Evolutionary conservation across 1,139 yeast species (phyloP), one percentile per base, ranked within the genome.

Genomic region (Debaryomyces nepalensis): DNA sequence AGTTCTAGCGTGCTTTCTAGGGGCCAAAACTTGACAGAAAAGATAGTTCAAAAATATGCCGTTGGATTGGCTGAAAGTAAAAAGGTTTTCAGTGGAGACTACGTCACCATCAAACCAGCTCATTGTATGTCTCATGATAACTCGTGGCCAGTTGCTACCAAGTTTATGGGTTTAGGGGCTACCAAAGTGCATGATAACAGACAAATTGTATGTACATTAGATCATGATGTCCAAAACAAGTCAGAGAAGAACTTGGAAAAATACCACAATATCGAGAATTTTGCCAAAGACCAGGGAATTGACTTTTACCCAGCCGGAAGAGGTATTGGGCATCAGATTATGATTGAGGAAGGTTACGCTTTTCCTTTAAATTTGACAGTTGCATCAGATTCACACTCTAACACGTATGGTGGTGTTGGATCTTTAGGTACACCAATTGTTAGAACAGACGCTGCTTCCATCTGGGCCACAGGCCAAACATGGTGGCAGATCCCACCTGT

Each of bases 401-500:
- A 95, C 66, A 93, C 97, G 33, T 93, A 93, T 62, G 99, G 99
- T 53, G 99, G 99, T 58, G 75, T 93, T 33, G 99, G 98, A 14
- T 73, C 96, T 19, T 73, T 95, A 46, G 99, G 99, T 38, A 95
- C 99, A 1, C 98, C 99, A 3, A 87, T 93, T 45, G 99, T 93
- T 44, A 80, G 99, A 65, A 95, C 99, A 0, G 99, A 93, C 65
- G 99, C 98, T 15, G 99, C 99, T 2, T 84, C 97, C 5, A 93
- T 95, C 53, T 93, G 99, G 99, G 98, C 99, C 11, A 93, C 99
- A 0, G 98, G 98, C 33, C 96, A 89, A 69, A 95, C 99, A 3
- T 93, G 99, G 99, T 93, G 99, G 99, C 99, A 95, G 79, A 88
- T 93, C 45, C 99, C 99, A 4, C 99, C 99, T 1, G 98, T 93